Base-by-base conservation (phyloP, 441 rosid species). In the Daphne laureola region DNA sequence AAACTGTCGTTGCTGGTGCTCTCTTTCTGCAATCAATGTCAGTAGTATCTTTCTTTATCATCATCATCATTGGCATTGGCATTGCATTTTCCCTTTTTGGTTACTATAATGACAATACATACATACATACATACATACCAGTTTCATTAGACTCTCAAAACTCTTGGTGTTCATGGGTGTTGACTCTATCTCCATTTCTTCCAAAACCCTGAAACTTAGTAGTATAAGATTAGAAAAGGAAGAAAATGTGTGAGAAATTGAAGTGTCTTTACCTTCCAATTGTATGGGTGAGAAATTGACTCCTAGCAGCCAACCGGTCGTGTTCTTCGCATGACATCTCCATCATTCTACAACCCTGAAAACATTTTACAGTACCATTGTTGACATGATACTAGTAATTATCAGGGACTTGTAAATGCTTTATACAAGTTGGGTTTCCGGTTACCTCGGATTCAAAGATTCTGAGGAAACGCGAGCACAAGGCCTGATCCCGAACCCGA, bases 261-360 rank as follows among this genome's bases (percentile, higher is more conserved):
- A n/a, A n/a, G n/a, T n/a, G n/a, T n/a, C n/a, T n/a, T n/a, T n/a
- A n/a, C n/a, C 86, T 73, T 71, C 87, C 82, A 15, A 75, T 52
- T 0, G 70, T 60, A 60, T 78, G 82, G 12, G 85, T 66, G 40
- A 79, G 63, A 60, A 70, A 75, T 54, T 79, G 82, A 58, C 73
- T 76, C 62, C 49, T 70, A 7, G 85, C 78, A 4, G 84, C 84
- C 23, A 63, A 7, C 58, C 43, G 71, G 52, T 84, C 84, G 48
- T 82, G 86, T 47, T 78, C 74, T 73, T 74, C 74, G 49, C 81
- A 81, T 13, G 80, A 71, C 82, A 79, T 82, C 70, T 84, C 77
- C 61, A 84, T 54, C 89, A 82, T 79, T 72, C 71, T 76, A 70
- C 87, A 79, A 4, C 88, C 81, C 79, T 81, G 70, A 44, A 14